Conservation (phyloP, 345 rosid species). For the Aegle marmelos region DNA sequence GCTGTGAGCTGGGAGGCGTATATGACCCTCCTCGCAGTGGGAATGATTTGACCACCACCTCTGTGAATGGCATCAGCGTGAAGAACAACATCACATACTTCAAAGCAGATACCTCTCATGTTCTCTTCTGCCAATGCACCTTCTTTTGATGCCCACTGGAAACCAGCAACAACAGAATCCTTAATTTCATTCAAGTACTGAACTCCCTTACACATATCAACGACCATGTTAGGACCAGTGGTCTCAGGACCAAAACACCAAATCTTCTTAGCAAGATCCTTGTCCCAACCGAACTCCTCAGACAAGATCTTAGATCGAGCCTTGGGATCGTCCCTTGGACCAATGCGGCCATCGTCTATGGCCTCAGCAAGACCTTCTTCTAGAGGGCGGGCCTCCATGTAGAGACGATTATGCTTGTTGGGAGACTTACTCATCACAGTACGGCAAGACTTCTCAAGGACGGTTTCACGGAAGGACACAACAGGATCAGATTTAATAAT, state of each 20-base stretch:
- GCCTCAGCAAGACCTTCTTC: conserved; percentile 87
- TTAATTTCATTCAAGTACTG: conserved; percentile 85
- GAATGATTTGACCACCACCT: conserved; percentile 86
- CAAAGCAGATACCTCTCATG: conserved; percentile 87
- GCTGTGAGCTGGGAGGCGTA: conserved; percentile 81
- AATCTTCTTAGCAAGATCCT: conserved; percentile 83
- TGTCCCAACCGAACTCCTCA: conserved; percentile 81
- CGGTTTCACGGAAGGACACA: conserved; percentile 78
- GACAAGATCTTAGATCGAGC: conserved; percentile 65
- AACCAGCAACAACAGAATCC: conserved; percentile 87
- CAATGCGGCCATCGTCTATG: conserved; percentile 75
- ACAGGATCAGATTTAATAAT: conserved; percentile 71
- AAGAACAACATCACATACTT: conserved; percentile 80
- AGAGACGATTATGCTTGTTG: conserved; percentile 78
- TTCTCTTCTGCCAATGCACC: conserved; percentile 74
- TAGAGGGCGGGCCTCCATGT: conserved; percentile 83
- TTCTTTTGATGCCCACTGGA: conserved; percentile 92
- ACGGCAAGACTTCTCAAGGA: conserved; percentile 54
- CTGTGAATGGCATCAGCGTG: conserved; percentile 88
- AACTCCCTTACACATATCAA: conserved; percentile 91
- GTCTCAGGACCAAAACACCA: conserved; percentile 92
- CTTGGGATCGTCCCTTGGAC: conserved; percentile 87
- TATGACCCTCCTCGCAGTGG: conserved; percentile 81
- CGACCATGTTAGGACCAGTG: conserved; percentile 83
- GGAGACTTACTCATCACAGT: conserved; percentile 62